phyloP scores from a whole-genome alignment of 192 early-diverging fungal genomes.

The Entomortierella beljakovae region DNA sequence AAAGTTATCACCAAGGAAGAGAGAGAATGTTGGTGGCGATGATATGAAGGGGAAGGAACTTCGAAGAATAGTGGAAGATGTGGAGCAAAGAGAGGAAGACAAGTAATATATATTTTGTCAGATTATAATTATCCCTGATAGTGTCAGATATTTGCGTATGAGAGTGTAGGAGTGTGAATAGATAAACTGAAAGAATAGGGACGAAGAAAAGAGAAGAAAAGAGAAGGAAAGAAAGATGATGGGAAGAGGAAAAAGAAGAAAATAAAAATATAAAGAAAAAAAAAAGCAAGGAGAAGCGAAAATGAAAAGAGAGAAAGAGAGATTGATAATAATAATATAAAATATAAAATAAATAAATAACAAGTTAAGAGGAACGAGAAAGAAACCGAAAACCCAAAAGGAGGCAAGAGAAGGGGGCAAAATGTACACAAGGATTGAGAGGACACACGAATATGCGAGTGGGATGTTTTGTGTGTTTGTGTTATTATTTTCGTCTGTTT shows the following conservation, averaged over 20 bases:
- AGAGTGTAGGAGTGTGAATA: background rate
- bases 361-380: background rate
- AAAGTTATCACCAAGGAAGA: too few relatives aligned
- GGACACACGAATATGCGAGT: background rate
- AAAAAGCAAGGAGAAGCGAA: slow-evolving; percentile 7
- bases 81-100: background rate
- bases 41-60: background rate
- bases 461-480: background rate
- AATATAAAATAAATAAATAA: slow-evolving; percentile 11
- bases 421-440: background rate
- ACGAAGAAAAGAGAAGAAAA: background rate
- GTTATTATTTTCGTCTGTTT: background rate
- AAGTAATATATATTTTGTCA: too few relatives aligned
- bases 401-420: background rate
- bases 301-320: slow-evolving; percentile 25
- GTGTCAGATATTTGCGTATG: too few relatives aligned
- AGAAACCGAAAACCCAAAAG: background rate
- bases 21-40: background rate
- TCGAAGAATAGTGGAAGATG: background rate
- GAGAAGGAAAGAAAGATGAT: background rate
- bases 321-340: background rate
- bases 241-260: slow-evolving; percentile 11
- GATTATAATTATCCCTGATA: too few relatives aligned
- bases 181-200: background rate
- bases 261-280: slow-evolving; percentile 3